These are phyloP conservation scores for Ophiostoma ulmi DNA, from an alignment of 2,329 filamentous ascomycete genomes.

Conservation along the genomic window DNA sequence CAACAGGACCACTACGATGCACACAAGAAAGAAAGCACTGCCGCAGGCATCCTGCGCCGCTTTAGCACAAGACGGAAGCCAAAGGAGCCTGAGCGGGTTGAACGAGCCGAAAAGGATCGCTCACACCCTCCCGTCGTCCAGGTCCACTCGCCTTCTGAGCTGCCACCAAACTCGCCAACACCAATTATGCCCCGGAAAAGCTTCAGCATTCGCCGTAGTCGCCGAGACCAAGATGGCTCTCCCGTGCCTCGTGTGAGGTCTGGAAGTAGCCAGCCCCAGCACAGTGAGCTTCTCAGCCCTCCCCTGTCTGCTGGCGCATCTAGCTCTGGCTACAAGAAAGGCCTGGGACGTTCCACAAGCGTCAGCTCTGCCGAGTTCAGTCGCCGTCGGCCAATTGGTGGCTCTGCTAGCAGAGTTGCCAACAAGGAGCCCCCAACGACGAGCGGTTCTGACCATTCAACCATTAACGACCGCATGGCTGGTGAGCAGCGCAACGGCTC, in stretches of 20 bases:
- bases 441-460: conserved; percentile 74
- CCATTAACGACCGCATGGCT: conserved; percentile 45
- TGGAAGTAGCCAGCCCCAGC: conserved; percentile 63
- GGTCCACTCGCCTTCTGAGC: conserved; percentile 70
- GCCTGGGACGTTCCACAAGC: conserved; percentile 79
- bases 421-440: conserved; percentile 67
- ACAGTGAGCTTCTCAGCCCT: conserved; percentile 72
- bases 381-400: conserved; percentile 48
- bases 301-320: conserved; percentile 57
- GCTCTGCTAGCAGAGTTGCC: conserved; percentile 38
- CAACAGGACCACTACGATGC: conserved; percentile 56
- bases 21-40: conserved; percentile 78
- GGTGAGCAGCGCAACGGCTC: conserved; percentile 42
- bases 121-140: conserved; percentile 69
- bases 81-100: conserved; percentile 59
- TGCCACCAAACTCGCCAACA: background rate
- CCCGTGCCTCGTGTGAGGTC: conserved; percentile 44
- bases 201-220: conserved; percentile 69
- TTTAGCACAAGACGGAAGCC: conserved; percentile 78
- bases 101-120: conserved; percentile 56
- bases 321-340: conserved; percentile 57
- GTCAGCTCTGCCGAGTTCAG: conserved; percentile 84
- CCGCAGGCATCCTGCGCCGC: conserved; percentile 75
- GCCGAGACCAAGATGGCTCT: conserved; percentile 51
- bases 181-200: conserved; percentile 63